phyloP scores from a whole-genome alignment of 495 filamentous ascomycete genomes.

The Parachaetomium inaequale region DNA sequence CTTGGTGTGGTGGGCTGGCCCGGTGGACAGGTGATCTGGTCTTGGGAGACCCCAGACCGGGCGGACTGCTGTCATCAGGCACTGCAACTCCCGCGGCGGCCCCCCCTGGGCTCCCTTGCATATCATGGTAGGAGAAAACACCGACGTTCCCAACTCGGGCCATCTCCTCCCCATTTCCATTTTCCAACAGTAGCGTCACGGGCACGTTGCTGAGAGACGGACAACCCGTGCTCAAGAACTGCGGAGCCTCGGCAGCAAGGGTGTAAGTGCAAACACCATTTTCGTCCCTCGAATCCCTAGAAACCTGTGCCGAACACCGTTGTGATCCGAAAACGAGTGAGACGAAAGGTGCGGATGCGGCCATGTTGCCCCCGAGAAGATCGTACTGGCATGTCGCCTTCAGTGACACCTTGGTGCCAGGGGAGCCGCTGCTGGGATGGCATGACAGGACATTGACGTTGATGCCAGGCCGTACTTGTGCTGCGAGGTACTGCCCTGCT shows the following conservation, averaged over 20 bases:
- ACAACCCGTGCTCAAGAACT: slow-evolving; percentile 62
- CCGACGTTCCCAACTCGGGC: slow-evolving; percentile 63
- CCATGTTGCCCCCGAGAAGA: slow-evolving; percentile 44
- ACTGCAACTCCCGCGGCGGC: slow-evolving; percentile 26
- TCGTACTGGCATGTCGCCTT: slow-evolving; percentile 74
- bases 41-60: slow-evolving; percentile 46
- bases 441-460: slow-evolving; percentile 62
- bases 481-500: slow-evolving; percentile 49
- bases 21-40: slow-evolving; percentile 44
- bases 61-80: slow-evolving; percentile 38
- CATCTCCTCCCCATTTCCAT: slow-evolving; percentile 57
- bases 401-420: slow-evolving; percentile 66
- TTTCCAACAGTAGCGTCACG: slow-evolving; percentile 67
- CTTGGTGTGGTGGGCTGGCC: slow-evolving; percentile 39
- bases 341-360: slow-evolving; percentile 53
- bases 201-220: slow-evolving; percentile 63
- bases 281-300: slow-evolving; percentile 57
- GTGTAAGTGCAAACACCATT: slow-evolving; percentile 61
- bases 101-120: slow-evolving; percentile 34
- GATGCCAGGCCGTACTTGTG: slow-evolving; percentile 32
- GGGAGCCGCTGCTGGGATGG: slow-evolving; percentile 60
- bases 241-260: slow-evolving; percentile 69
- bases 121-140: slow-evolving; percentile 64
- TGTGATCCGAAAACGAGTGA: slow-evolving; percentile 72
- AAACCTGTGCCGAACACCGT: slow-evolving; percentile 59